phyloP scores from a whole-genome alignment of 768 basidiomycete genomes.

The Clitopilus passeckerianus region DNA sequence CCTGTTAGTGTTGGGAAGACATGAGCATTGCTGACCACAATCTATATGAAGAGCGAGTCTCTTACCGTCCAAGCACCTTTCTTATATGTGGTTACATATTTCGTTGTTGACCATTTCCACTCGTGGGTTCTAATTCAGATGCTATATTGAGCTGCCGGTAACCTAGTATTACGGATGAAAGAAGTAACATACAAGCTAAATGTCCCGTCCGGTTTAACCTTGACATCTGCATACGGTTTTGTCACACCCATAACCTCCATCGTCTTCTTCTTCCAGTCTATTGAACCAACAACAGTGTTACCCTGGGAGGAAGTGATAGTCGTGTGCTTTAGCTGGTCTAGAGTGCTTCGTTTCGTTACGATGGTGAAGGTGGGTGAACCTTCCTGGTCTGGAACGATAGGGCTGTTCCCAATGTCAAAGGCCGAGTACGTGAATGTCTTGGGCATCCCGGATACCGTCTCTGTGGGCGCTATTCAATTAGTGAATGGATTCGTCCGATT shows the following conservation, averaged over 20 bases:
- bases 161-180: no score
- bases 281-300: not conserved
- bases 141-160: no score
- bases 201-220: constrained; percentile 8
- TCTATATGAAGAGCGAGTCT: no score
- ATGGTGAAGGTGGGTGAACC: constrained; percentile 1
- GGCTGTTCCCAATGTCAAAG: constrained; percentile 9
- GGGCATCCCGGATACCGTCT: not conserved
- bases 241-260: constrained; percentile 4
- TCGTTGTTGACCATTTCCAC: constrained; percentile 12
- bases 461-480: no score
- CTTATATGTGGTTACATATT: constrained; percentile 5
- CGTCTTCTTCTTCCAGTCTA: constrained; percentile 12
- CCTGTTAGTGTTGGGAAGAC: no score
- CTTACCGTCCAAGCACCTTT: constrained; percentile 12
- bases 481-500: no score
- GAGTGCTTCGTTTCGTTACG: constrained; percentile 3
- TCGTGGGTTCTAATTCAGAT: not conserved
- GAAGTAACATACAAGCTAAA: constrained; percentile 8
- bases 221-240: constrained; percentile 4
- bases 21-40: no score
- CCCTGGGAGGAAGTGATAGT: not conserved
- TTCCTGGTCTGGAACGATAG: constrained; percentile 1
- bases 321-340: not conserved
- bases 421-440: not conserved